A percentile compares a stretch with the other conserved stretches of the same genome.
These are phyloP conservation scores for Globisporangium middletonii DNA, from an alignment of 352 stramenopile species.

Conservation along the genomic window DNA sequence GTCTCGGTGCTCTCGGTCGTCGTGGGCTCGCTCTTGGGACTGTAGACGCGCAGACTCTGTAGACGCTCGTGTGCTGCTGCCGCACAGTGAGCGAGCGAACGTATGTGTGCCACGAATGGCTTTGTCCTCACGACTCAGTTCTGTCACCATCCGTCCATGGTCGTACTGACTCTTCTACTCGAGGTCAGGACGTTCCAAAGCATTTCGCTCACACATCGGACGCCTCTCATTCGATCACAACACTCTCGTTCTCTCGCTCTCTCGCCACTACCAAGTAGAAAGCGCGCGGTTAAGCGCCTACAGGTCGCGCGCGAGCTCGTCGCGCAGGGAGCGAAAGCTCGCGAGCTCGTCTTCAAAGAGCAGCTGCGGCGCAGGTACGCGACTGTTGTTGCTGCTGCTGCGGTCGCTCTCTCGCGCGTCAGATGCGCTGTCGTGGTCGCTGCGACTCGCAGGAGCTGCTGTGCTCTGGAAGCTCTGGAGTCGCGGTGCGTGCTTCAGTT, in stretches of 20 bases:
- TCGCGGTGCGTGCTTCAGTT: slow-evolving; percentile 71
- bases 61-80: too few relatives aligned
- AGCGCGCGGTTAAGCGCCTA: slow-evolving; percentile 1
- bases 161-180: too few relatives aligned
- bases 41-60: slow-evolving; percentile 3
- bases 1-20: slow-evolving; percentile 9
- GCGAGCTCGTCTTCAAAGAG: slow-evolving; percentile 80
- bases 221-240: too few relatives aligned
- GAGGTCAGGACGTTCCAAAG: too few relatives aligned
- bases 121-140: too few relatives aligned
- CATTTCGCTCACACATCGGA: too few relatives aligned
- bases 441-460: background rate
- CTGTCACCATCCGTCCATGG: too few relatives aligned
- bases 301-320: slow-evolving; percentile 47
- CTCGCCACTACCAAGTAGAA: too few relatives aligned
- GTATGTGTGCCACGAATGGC: too few relatives aligned
- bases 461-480: slow-evolving; percentile 25
- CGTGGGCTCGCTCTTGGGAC: slow-evolving; percentile 2
- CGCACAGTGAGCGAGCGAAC: too few relatives aligned
- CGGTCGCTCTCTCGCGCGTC: slow-evolving; percentile 3
- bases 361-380: slow-evolving; percentile 5
- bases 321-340: slow-evolving; percentile 56
- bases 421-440: background rate
- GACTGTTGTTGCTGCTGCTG: background rate
- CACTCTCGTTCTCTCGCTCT: too few relatives aligned